Conservation (phyloP, 768 basidiomycete species). For the Lentinula aciculospora region DNA sequence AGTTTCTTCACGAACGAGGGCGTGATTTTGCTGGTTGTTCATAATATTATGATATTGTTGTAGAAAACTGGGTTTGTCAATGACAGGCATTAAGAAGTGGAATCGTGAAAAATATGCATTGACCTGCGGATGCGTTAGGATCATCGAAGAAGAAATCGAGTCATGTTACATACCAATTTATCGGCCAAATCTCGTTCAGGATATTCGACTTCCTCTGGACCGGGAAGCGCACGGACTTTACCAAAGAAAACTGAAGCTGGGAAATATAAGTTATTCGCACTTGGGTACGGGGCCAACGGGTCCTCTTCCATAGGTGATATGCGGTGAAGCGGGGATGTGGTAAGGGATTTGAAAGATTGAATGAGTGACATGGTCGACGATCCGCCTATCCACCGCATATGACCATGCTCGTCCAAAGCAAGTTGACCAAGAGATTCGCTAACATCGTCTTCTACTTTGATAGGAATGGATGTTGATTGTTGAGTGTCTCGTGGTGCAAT, state of each 20-base stretch:
- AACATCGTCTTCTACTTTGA: conserved; percentile 69
- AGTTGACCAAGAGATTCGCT: conserved; percentile 84
- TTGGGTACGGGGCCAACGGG: conserved; percentile 71
- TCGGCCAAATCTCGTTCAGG: conserved; percentile 82
- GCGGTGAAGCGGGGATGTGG: conserved; percentile 63
- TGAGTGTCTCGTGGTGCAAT: conserved; percentile 24
- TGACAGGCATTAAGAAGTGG: conserved; percentile 83
- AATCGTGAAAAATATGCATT: conserved; percentile 83
- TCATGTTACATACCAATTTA: conserved; percentile 58
- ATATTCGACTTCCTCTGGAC: conserved; percentile 83
- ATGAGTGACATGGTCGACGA: conserved; percentile 91
- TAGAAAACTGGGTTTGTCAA: conserved; percentile 84
- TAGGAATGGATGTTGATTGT: conserved; percentile 35
- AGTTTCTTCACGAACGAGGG: conserved; percentile 53
- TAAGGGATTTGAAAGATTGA: conserved; percentile 77
- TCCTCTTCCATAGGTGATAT: conserved; percentile 84
- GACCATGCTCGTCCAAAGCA: conserved; percentile 84
- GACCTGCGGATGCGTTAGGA: conserved; percentile 44
- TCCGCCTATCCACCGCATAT: conserved; percentile 89
- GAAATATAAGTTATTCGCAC: conserved; percentile 82
- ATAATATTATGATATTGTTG: conserved; percentile 66
- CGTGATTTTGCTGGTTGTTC: conserved; percentile 54
- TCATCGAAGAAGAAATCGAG: conserved; percentile 13
- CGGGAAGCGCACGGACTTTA: conserved; percentile 75
- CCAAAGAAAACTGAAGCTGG: conserved; percentile 86